Conservation (phyloP, 192 early-diverging fungal genomes). For the Lobosporangium transversale region DNA sequence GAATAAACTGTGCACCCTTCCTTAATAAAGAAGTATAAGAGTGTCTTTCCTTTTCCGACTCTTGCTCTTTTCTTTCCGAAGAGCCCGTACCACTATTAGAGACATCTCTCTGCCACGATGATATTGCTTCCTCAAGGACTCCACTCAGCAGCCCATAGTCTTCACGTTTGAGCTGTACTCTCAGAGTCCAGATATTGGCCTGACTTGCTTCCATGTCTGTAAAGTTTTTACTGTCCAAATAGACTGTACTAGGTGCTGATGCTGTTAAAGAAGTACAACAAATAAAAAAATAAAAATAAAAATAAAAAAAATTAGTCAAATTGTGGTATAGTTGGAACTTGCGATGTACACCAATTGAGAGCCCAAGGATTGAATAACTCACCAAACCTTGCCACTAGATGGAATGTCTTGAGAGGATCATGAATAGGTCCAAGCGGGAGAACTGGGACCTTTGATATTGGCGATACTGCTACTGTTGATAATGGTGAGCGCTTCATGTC, state of each 20-base stretch:
- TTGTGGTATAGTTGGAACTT: no score
- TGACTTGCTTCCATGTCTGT: slow-evolving; percentile 64
- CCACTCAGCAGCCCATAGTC: slow-evolving; percentile 52
- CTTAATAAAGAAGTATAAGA: slow-evolving; percentile 26
- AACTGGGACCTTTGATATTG: neutral
- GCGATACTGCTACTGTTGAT: no score
- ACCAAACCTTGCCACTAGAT: slow-evolving; percentile 38
- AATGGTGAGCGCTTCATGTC: slow-evolving; percentile 1
- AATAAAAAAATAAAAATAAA: neutral
- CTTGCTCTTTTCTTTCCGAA: slow-evolving; percentile 12
- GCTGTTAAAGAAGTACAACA: slow-evolving; percentile 22
- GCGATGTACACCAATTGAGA: no score
- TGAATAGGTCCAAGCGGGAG: slow-evolving; percentile 33
- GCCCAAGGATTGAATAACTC: no score
- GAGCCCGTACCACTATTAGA: slow-evolving; percentile 30
- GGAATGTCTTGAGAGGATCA: slow-evolving; percentile 32
- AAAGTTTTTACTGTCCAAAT: slow-evolving; percentile 51
- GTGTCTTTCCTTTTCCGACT: slow-evolving; percentile 1
- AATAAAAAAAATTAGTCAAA: neutral
- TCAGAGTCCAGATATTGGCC: slow-evolving; percentile 59
- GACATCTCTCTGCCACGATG: slow-evolving; percentile 57
- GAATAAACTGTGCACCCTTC: slow-evolving; percentile 41
- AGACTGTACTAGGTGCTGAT: slow-evolving; percentile 48
- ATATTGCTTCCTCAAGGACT: slow-evolving; percentile 54
- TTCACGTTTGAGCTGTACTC: slow-evolving; percentile 45